Evolutionary conservation across 495 filamentous ascomycete species (phyloP).

Genomic region (Daldinia grandis): DNA sequence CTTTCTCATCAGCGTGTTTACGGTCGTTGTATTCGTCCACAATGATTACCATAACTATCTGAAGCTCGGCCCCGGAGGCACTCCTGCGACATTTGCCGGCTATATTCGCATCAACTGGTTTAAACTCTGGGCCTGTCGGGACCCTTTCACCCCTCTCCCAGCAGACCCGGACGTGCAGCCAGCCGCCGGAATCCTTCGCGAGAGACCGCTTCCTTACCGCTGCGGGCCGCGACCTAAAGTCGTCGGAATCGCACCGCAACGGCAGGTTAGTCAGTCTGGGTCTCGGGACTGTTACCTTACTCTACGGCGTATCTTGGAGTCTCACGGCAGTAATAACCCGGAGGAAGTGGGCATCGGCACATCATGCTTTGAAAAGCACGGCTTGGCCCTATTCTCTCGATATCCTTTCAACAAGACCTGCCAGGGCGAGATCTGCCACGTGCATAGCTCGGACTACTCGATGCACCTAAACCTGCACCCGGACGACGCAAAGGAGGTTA

Average conservation of each 20-base stretch:
- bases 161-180: conserved; percentile 48
- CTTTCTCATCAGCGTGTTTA: conserved; percentile 58
- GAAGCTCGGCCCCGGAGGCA: conserved; percentile 81
- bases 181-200: conserved; percentile 49
- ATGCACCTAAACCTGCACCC: conserved; percentile 82
- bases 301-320: conserved; percentile 59
- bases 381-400: conserved; percentile 72
- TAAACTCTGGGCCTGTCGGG: conserved; percentile 64
- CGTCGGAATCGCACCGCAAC: conserved; percentile 80
- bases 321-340: conserved; percentile 57
- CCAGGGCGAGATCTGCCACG: conserved; percentile 80
- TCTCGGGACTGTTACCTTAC: conserved; percentile 58
- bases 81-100: conserved; percentile 74
- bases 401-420: conserved; percentile 70
- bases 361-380: conserved; percentile 83
- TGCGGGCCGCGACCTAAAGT: conserved; percentile 69
- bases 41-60: conserved; percentile 82
- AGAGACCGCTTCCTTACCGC: conserved; percentile 63
- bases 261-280: conserved; percentile 74
- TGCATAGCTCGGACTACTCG: conserved; percentile 77
- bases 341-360: conserved; percentile 66
- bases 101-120: conserved; percentile 74
- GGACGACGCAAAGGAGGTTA: conserved; percentile 76
- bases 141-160: conserved; percentile 61
- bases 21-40: conserved; percentile 65